Percentiles rank a stretch among this genome's conserved stretches.
phyloP scores from a whole-genome alignment of 129 eudicot species.

The Calendula officinalis region DNA sequence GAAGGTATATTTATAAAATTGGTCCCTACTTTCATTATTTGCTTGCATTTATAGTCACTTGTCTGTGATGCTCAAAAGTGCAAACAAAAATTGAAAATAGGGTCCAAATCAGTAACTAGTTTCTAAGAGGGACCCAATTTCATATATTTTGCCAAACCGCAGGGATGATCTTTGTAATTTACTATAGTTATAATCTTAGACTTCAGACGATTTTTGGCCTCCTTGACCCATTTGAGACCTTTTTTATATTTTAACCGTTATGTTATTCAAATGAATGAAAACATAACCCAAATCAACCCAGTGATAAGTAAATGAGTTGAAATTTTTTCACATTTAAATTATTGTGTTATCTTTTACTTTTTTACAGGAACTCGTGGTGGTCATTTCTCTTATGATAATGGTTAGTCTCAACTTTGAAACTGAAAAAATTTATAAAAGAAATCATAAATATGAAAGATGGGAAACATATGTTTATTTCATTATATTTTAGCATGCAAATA shows the following conservation, averaged over 20 bases:
- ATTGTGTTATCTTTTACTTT: not conserved
- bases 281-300: not conserved
- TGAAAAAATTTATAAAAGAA: not conserved
- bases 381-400: constrained; percentile 58
- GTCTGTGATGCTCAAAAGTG: not conserved
- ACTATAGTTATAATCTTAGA: too few relatives aligned
- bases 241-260: not conserved
- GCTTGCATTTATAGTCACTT: too few relatives aligned
- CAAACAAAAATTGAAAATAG: too few relatives aligned
- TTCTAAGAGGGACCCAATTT: too few relatives aligned
- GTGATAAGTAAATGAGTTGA: constrained; percentile 3
- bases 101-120: too few relatives aligned
- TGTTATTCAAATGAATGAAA: not conserved
- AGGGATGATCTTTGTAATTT: too few relatives aligned
- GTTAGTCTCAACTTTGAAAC: constrained; percentile 36
- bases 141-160: too few relatives aligned
- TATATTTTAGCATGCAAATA: not conserved
- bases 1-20: constrained; percentile 46
- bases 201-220: too few relatives aligned
- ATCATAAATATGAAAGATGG: not conserved
- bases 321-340: not conserved
- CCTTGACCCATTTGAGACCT: not conserved
- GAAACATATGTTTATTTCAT: not conserved
- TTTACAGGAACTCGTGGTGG: constrained; percentile 42
- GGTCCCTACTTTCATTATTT: too few relatives aligned